These are phyloP conservation scores for Balansia obtecta DNA, from an alignment of 2,329 filamentous ascomycete genomes.

Conservation along the genomic window DNA sequence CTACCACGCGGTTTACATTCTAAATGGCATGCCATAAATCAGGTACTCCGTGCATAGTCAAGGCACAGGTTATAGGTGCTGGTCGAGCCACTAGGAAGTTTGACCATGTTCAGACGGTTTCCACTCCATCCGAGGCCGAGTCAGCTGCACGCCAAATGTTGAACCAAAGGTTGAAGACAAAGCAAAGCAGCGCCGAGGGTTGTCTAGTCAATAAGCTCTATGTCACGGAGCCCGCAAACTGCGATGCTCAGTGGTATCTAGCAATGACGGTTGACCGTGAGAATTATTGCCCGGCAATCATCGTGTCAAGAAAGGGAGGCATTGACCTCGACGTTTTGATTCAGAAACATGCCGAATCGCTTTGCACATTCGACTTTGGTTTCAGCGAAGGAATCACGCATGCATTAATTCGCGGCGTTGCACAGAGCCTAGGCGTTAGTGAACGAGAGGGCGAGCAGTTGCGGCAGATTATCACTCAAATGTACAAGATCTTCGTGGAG, in stretches of 20 bases:
- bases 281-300: conserved; percentile 23
- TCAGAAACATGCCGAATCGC: neutral
- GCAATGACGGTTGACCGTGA: conserved; percentile 31
- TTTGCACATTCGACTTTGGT: conserved; percentile 13
- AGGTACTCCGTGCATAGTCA: conserved; percentile 15
- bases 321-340: conserved; percentile 11
- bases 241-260: conserved; percentile 26
- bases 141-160: conserved; percentile 13
- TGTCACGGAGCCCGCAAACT: conserved; percentile 20
- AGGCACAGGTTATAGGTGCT: conserved; percentile 15
- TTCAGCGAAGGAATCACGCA: conserved; percentile 16
- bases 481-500: conserved; percentile 28
- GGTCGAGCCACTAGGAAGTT: conserved; percentile 6
- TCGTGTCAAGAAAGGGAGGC: conserved; percentile 19
- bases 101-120: conserved; percentile 8
- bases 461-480: conserved; percentile 8
- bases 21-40: neutral
- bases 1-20: neutral
- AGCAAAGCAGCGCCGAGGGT: conserved; percentile 1
- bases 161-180: neutral
- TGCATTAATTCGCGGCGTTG: conserved; percentile 11
- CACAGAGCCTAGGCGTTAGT: conserved; percentile 1
- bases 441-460: conserved; percentile 8
- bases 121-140: conserved; percentile 9
- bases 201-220: conserved; percentile 20